Percentiles rank a stretch among this genome's conserved stretches.
Evolutionary conservation across 371 early-diverging fungal species (phyloP).

Genomic region (Syncephalastrum racemosum): DNA sequence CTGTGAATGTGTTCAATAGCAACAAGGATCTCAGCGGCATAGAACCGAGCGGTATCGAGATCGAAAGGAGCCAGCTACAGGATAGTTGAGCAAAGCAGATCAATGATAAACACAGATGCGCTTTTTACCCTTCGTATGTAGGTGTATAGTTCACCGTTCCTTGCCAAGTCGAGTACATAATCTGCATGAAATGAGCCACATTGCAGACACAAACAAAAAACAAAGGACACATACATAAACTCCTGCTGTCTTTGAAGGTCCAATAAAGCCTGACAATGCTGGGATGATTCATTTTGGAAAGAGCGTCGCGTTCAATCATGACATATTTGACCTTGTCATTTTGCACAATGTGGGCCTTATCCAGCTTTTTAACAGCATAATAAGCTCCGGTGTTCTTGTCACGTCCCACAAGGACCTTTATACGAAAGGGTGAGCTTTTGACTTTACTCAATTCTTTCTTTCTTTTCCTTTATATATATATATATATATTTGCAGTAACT

Average conservation of each 20-base stretch:
- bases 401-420: slow-evolving; percentile 67
- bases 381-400: slow-evolving; percentile 65
- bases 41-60: slow-evolving; percentile 71
- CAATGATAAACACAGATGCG: too few relatives aligned
- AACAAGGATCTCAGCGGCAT: slow-evolving; percentile 84
- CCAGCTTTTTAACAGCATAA: slow-evolving; percentile 93
- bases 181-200: slow-evolving; percentile 37
- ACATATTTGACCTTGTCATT: slow-evolving; percentile 96
- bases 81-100: background rate
- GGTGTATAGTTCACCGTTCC: slow-evolving; percentile 89
- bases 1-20: slow-evolving; percentile 87
- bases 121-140: slow-evolving; percentile 61
- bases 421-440: background rate
- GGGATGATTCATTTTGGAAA: slow-evolving; percentile 85
- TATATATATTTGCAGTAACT: too few relatives aligned
- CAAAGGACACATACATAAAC: slow-evolving; percentile 65
- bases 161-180: slow-evolving; percentile 88
- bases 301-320: slow-evolving; percentile 87
- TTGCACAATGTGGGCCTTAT: slow-evolving; percentile 90
- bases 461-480: slow-evolving; percentile 1
- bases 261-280: slow-evolving; percentile 89
- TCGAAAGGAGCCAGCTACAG: slow-evolving; percentile 71
- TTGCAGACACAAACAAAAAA: background rate
- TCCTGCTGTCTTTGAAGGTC: slow-evolving; percentile 90
- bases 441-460: background rate